These are phyloP conservation scores for Podaxis sp. DNA, from an alignment of 768 basidiomycete genomes.

Conservation along the genomic window DNA sequence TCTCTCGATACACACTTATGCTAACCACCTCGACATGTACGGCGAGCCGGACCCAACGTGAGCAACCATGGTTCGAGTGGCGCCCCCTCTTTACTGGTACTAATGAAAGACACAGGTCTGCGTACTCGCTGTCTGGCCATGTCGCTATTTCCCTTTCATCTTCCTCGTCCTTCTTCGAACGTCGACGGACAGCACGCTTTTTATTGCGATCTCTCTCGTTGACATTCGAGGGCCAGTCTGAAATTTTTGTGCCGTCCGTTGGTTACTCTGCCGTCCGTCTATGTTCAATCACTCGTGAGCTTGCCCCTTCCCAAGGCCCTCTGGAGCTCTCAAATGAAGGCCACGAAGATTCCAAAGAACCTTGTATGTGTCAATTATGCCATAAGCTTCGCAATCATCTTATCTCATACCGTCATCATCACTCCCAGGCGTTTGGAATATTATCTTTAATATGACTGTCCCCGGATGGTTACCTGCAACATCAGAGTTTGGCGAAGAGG, in stretches of 20 bases:
- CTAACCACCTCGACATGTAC: slow-evolving; percentile 60
- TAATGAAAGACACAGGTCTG: slow-evolving; percentile 49
- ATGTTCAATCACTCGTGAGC: slow-evolving; percentile 59
- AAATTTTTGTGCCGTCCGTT: slow-evolving; percentile 57
- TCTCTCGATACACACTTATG: slow-evolving; percentile 57
- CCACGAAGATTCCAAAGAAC: slow-evolving; percentile 48
- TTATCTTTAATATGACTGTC: slow-evolving; percentile 77
- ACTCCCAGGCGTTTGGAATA: slow-evolving; percentile 53
- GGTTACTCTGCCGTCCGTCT: slow-evolving; percentile 71
- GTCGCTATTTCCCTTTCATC: slow-evolving; percentile 62
- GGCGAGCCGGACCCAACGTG: slow-evolving; percentile 65
- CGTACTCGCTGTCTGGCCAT: slow-evolving; percentile 85
- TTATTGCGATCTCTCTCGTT: slow-evolving; percentile 67
- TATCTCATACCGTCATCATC: neutral
- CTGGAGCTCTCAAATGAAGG: slow-evolving; percentile 64
- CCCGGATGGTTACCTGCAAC: slow-evolving; percentile 87
- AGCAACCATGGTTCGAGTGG: slow-evolving; percentile 21
- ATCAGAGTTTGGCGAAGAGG: slow-evolving; percentile 43
- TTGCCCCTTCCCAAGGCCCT: slow-evolving; percentile 42
- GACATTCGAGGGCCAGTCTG: slow-evolving; percentile 84
- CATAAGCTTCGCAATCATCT: neutral
- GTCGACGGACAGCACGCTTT: slow-evolving; percentile 43
- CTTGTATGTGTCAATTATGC: slow-evolving; percentile 34
- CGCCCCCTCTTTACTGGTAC: neutral
- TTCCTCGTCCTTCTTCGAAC: slow-evolving; percentile 51